Evolutionary conservation across 1,284 basidiomycete species (phyloP).

Genomic region (Trichosporon asahii): DNA sequence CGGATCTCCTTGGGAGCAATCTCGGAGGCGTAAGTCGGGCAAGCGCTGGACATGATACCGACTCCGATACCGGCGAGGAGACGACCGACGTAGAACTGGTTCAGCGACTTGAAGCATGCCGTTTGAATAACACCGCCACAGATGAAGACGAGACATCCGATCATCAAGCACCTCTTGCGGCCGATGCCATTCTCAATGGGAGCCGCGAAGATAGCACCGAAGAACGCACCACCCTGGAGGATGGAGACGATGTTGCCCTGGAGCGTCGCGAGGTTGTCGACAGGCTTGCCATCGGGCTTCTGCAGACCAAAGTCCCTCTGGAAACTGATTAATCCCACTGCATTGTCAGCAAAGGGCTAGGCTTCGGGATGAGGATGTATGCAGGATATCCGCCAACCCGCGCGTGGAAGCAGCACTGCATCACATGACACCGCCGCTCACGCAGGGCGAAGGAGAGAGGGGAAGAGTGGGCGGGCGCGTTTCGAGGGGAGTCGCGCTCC

Average conservation of each 20-base stretch:
- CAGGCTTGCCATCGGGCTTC: slow-evolving; percentile 46
- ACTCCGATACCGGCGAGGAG: slow-evolving; percentile 68
- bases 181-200: slow-evolving; percentile 41
- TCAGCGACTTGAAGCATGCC: slow-evolving; percentile 21
- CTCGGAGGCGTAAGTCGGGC: slow-evolving; percentile 72
- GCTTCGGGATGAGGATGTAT: neutral
- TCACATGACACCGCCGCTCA: neutral
- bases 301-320: slow-evolving; percentile 60
- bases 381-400: neutral
- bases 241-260: slow-evolving; percentile 61
- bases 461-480: neutral
- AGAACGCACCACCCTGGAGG: slow-evolving; percentile 65
- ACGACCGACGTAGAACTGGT: slow-evolving; percentile 56
- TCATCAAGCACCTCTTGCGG: slow-evolving; percentile 59
- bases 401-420: neutral
- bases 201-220: slow-evolving; percentile 66
- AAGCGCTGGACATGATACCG: slow-evolving; percentile 57
- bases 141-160: slow-evolving; percentile 62
- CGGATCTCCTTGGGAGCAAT: slow-evolving; percentile 70
- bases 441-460: neutral
- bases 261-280: slow-evolving; percentile 31
- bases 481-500: neutral
- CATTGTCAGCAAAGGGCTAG: neutral
- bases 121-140: slow-evolving; percentile 63
- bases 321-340: slow-evolving; percentile 62